These are phyloP conservation scores for Tolypocladium ophioglossoides DNA, from an alignment of 2,329 filamentous ascomycete genomes.

Conservation along the genomic window DNA sequence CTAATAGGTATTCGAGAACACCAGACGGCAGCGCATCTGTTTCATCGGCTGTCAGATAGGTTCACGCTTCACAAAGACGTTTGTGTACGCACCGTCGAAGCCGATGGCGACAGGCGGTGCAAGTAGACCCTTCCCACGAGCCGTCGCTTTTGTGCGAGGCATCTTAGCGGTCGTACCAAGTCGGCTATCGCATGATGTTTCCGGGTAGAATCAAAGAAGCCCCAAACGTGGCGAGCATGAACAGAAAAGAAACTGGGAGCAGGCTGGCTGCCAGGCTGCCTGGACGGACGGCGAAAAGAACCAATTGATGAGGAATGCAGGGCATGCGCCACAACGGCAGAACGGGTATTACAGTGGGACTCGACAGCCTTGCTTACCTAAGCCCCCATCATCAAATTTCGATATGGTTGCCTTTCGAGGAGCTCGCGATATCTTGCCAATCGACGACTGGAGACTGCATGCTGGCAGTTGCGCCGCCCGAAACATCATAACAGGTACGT, in stretches of 20 bases:
- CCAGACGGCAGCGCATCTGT: constrained; percentile 14
- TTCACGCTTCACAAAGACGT: neutral
- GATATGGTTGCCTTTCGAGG: neutral
- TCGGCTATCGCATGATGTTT: neutral
- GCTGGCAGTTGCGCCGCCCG: neutral
- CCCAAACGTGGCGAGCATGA: neutral
- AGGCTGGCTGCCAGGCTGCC: too few species aligned
- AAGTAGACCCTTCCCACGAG: neutral
- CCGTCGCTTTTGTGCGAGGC: neutral
- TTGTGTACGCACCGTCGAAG: neutral
- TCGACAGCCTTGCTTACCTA: constrained; percentile 22
- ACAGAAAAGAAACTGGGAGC: neutral
- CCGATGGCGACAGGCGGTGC: neutral
- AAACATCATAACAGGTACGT: neutral
- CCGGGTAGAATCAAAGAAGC: neutral
- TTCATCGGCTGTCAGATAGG: neutral
- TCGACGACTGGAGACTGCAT: neutral
- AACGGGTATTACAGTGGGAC: neutral
- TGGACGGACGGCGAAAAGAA: too few species aligned
- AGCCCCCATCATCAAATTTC: constrained; percentile 18
- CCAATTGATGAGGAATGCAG: neutral
- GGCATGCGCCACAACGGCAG: constrained; percentile 9
- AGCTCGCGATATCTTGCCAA: neutral
- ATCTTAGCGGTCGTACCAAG: neutral
- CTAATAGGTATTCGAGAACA: constrained; percentile 12